Percentiles rank a stretch among this genome's conserved stretches.
Conservation (phyloP, 176 grass and related monocot species). For the Puya raimondii region DNA sequence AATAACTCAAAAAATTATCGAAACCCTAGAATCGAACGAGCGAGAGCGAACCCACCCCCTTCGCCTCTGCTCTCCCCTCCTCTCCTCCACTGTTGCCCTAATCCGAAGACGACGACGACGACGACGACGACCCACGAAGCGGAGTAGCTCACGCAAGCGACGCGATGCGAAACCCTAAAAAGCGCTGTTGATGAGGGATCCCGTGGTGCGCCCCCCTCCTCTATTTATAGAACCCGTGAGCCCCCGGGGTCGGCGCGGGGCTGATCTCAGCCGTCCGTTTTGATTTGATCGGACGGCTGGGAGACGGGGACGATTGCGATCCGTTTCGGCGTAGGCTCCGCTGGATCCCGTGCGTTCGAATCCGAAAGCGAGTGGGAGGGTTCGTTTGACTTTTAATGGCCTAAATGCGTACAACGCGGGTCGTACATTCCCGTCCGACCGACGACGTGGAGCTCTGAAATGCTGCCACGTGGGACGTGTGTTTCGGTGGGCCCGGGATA, state of each 20-base stretch:
- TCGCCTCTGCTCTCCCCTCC: slow-evolving; percentile 1
- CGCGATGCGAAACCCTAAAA: slow-evolving; percentile 9
- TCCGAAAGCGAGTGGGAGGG: not conserved
- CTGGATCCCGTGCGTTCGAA: slow-evolving; percentile 3
- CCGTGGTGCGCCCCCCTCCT: not conserved
- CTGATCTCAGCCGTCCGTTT: slow-evolving; percentile 25
- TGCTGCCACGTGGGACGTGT: not conserved
- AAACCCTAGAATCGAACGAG: slow-evolving; percentile 1
- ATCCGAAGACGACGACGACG: not conserved
- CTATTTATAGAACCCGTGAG: slow-evolving; percentile 36
- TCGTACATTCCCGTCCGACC: not conserved
- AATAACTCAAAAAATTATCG: not conserved
- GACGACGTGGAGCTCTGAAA: not conserved
- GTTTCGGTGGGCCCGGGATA: too few species aligned
- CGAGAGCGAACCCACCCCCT: slow-evolving; percentile 11
- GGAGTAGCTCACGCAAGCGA: not conserved
- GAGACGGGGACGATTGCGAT: not conserved
- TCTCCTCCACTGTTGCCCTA: slow-evolving; percentile 11
- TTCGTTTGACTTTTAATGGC: not conserved
- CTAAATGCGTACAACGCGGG: not conserved
- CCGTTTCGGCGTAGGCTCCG: slow-evolving; percentile 4
- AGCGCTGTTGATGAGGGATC: not conserved
- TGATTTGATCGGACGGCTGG: slow-evolving; percentile 27
- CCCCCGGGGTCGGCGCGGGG: not conserved
- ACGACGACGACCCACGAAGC: not conserved